phyloP scores from a whole-genome alignment of 2,329 filamentous ascomycete genomes.

The Nannizzia gypsea region DNA sequence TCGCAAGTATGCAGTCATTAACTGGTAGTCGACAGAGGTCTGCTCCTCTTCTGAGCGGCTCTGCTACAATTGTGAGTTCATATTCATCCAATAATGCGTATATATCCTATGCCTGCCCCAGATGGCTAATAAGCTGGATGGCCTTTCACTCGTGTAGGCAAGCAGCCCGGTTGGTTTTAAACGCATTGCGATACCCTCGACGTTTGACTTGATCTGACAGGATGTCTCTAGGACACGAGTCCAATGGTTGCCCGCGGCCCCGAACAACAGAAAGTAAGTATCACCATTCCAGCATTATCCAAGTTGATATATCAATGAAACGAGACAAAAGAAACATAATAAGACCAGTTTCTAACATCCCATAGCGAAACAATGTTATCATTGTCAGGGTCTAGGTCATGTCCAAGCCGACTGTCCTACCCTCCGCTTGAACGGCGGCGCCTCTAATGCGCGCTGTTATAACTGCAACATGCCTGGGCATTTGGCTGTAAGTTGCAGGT shows the following conservation, averaged over 20 bases:
- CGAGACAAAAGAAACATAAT: not conserved
- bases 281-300: not conserved
- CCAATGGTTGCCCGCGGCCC: slow-evolving; percentile 90
- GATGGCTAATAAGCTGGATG: not conserved
- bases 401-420: slow-evolving; percentile 99
- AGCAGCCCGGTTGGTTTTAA: slow-evolving; percentile 33
- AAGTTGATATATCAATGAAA: not conserved
- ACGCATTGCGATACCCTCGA: not conserved
- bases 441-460: slow-evolving; percentile 82
- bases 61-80: slow-evolving; percentile 89
- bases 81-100: slow-evolving; percentile 16
- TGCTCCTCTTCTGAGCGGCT: slow-evolving; percentile 96
- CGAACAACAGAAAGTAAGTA: slow-evolving; percentile 78
- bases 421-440: slow-evolving; percentile 71
- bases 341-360: slow-evolving; percentile 3
- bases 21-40: slow-evolving; percentile 49
- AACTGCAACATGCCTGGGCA: slow-evolving; percentile 90
- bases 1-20: not conserved
- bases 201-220: not conserved
- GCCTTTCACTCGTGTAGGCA: slow-evolving; percentile 22
- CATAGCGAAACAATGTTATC: slow-evolving; percentile 92
- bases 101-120: not conserved
- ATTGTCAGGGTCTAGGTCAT: slow-evolving; percentile 96
- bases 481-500: slow-evolving; percentile 56
- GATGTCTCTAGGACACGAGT: slow-evolving; percentile 63